These are phyloP conservation scores for Penicillium janthinellum DNA, from an alignment of 2,329 filamentous ascomycete genomes.

Conservation along the genomic window DNA sequence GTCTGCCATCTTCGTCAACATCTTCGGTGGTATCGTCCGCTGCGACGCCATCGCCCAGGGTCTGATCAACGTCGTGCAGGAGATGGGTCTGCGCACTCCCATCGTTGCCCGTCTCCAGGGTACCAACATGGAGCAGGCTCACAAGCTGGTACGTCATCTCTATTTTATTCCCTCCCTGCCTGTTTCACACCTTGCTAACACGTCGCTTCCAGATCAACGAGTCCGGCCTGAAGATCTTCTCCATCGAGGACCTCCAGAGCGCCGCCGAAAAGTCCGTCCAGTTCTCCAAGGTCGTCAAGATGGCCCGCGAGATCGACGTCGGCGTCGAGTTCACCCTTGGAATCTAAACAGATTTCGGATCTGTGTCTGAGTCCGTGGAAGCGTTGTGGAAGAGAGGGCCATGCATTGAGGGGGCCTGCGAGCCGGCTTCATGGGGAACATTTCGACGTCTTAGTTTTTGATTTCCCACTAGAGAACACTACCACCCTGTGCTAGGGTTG, in stretches of 20 bases:
- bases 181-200: neutral
- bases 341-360: conserved; percentile 62
- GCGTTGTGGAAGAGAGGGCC: conserved; percentile 5
- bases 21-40: conserved; percentile 97
- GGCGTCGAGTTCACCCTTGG: conserved; percentile 93
- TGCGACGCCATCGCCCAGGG: conserved; percentile 97
- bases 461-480: conserved; percentile 13
- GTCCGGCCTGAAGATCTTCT: conserved; percentile 99
- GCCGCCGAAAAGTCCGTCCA: conserved; percentile 98
- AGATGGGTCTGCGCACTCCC: conserved; percentile 93
- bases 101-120: conserved; percentile 97
- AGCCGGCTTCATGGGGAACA: conserved; percentile 13
- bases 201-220: conserved; percentile 72
- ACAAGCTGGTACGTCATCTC: conserved; percentile 60
- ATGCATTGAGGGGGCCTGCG: conserved; percentile 16
- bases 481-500: conserved; percentile 9
- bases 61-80: conserved; percentile 90
- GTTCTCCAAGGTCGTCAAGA: conserved; percentile 98
- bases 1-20: conserved; percentile 99
- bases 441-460: conserved; percentile 5
- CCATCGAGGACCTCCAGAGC: conserved; percentile 95
- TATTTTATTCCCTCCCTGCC: too few relatives aligned
- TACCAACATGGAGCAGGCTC: conserved; percentile 95
- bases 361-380: neutral
- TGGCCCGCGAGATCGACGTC: conserved; percentile 96